phyloP scores from a whole-genome alignment of 164 flowering plant genomes.

The Vitis riparia region DNA sequence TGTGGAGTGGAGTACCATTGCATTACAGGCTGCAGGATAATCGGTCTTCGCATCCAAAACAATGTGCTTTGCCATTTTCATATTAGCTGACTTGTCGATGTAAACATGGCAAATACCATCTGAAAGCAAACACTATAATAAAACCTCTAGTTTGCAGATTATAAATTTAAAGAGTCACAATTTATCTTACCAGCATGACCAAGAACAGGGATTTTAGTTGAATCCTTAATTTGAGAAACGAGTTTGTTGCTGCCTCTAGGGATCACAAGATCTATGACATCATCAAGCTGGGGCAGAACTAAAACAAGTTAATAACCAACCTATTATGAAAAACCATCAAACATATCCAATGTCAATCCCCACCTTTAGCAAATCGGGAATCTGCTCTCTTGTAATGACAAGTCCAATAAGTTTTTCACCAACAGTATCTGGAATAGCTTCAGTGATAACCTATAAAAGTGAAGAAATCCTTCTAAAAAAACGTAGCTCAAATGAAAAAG shows the following conservation, averaged over 20 bases:
- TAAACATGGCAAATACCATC: constrained; percentile 49
- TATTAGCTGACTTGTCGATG: constrained; percentile 39
- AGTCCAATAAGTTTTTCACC: constrained; percentile 81
- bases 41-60: constrained; percentile 39
- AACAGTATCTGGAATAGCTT: constrained; percentile 65
- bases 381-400: constrained; percentile 86
- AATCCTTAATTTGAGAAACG: constrained; percentile 78
- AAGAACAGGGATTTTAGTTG: constrained; percentile 91
- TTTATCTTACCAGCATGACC: constrained; percentile 76
- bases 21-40: constrained; percentile 46
- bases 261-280: constrained; percentile 93
- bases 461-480: not conserved
- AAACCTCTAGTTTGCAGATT: not conserved
- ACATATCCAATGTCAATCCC: not conserved
- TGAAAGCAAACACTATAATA: constrained; percentile 7
- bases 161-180: not conserved
- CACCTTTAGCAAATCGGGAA: constrained; percentile 89
- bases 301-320: not conserved
- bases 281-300: constrained; percentile 64
- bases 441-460: constrained; percentile 60
- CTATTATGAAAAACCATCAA: constrained; percentile 2
- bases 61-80: constrained; percentile 35
- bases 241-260: constrained; percentile 93
- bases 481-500: not conserved
- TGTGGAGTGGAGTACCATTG: constrained; percentile 27